Base-by-base conservation (phyloP, 768 basidiomycete species). In the Lentinula guzmanii region DNA sequence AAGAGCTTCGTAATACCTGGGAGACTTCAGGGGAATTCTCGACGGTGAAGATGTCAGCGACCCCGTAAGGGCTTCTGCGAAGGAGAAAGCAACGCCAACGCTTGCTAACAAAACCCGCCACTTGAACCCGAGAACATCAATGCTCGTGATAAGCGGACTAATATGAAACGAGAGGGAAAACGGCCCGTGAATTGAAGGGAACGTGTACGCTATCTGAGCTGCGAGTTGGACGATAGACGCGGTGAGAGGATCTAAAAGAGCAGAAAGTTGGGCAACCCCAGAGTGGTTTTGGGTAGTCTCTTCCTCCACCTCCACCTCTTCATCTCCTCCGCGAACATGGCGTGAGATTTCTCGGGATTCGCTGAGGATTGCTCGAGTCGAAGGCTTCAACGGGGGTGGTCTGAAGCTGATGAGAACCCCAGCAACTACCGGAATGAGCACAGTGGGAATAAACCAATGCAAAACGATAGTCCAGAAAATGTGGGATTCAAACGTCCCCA, bases 331-430 rank as follows among this genome's bases (percentile, higher is more conserved):
- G 60, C 46, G 62, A 69, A 11, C 65, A 9, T 33, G 16, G 13
- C 55, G 55, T 4, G 58, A 34, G 4, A 46, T 34, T 39, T 59
- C 46, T 21, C 43, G 58, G 8, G 43, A 51, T 37, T 46, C 45
- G 21, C 46, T 59, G 7, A 41, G 58, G 6, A 33, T 59, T 15
- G 50, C 34, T 48, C 16, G 33, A 15, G 43, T n/a, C n/a, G 34
- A 15, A 58, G n/a, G 41, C 48, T 61, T 9, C 9, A 58, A 62
- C 11, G 67, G 35, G 28, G 77, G 67, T 1, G 83, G 83, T 56
- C 75, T 79, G 75, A 90, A 90, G 9, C 87, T 86, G 65, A 89
- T 81, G 43, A 90, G 65, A 42, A 75, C 77, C 1, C 86, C 88
- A 33, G 83, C 69, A 18, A 87, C 58, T 16, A 75, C 71, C 13